These are phyloP conservation scores for Fusarium beomiforme DNA, from an alignment of 2,329 filamentous ascomycete species.

Conservation along the genomic window DNA sequence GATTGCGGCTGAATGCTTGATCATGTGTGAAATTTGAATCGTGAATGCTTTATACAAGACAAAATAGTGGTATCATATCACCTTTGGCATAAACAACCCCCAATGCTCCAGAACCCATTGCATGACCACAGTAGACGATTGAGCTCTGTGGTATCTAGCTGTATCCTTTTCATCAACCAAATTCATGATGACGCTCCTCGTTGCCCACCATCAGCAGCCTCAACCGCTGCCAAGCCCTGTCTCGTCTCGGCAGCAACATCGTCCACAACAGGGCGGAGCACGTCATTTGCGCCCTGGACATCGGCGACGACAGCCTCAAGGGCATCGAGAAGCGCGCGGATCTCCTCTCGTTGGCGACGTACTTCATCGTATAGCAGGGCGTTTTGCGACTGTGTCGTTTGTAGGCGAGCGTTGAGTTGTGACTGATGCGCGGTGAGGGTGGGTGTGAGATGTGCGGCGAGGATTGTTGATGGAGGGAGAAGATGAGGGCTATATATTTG, in stretches of 20 bases:
- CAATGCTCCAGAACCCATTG: neutral
- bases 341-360: conserved; percentile 63
- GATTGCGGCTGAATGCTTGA: neutral
- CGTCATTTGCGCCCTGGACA: conserved; percentile 61
- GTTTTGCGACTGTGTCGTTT: conserved; percentile 67
- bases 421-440: conserved; percentile 63
- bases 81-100: neutral
- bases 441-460: conserved; percentile 65
- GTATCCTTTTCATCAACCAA: neutral
- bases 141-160: neutral
- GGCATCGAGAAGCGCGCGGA: conserved; percentile 58
- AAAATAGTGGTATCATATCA: conserved; percentile 27
- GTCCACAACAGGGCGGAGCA: conserved; percentile 58
- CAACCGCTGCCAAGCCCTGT: conserved; percentile 40
- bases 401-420: conserved; percentile 66
- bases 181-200: neutral
- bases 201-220: conserved; percentile 16
- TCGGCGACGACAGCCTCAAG: conserved; percentile 65
- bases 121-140: neutral
- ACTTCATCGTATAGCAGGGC: conserved; percentile 63
- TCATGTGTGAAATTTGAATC: neutral
- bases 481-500: conserved; percentile 59
- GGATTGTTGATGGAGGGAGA: conserved; percentile 61
- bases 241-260: conserved; percentile 63
- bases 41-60: conserved; percentile 27